Base-by-base conservation (phyloP, 2,329 filamentous ascomycete genomes). In the Paecilomyces fulvus region DNA sequence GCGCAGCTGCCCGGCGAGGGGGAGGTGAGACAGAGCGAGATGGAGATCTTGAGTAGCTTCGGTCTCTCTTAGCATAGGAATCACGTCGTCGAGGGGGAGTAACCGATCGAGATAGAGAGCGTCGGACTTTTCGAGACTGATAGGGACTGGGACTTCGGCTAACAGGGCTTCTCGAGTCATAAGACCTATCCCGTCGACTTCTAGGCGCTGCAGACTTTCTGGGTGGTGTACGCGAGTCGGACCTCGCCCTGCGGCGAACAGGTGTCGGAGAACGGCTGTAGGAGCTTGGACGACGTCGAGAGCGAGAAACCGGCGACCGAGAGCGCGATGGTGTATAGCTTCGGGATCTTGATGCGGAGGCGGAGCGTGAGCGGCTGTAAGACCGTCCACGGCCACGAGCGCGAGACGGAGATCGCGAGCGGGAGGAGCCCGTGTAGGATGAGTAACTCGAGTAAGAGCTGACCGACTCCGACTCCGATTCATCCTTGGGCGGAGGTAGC, bases 381-480 rank as follows among this genome's bases (percentile, higher is more conserved):
- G 69, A 70, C 30, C 68, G 56, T 49, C 17, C n/a, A 31, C 54
- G 68, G 30, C 58, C 57, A 17, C 62, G 58, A 50, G 55, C 55
- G 12, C 56, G 56, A 23, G 56, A 58, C n/a, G 60, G 60, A 10
- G 60, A 61, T 28, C 71, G 68, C 2, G 78, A 76, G 48, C 70
- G 70, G 1, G 78, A 77, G 12, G 67, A 73, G 37, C 61, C 67
- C 21, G 70, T 71, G 67, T 89, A 89, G 20, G 88, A 90, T 0
- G 86, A 90, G 68, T 91, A 92, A 73, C 87, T 90, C 8, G 87
- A 90, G 9, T 85, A 83, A 0, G 86, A 80, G 60, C 78, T 80
- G 55, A 77, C 77, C 6, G 79, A 90, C 50, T 89, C 87, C 0
- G 85, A 85, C 59, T 87, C 85, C 0, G 85, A 86, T 52, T 84